phyloP scores from a whole-genome alignment of 495 filamentous ascomycete genomes.

The Lasiosphaeris hirsuta region DNA sequence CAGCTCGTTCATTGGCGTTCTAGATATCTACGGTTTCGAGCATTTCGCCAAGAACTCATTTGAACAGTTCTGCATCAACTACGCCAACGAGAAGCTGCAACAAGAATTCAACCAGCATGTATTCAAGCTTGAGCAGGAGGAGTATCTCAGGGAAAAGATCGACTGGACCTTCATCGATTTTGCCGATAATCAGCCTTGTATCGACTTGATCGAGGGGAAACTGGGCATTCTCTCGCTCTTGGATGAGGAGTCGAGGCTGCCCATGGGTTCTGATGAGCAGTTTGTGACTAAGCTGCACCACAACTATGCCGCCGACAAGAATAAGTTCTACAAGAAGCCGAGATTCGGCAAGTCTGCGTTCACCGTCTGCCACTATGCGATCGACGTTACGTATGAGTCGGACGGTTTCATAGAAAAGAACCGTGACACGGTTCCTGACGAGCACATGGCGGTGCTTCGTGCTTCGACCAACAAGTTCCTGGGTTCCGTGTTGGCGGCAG shows the following conservation, averaged over 20 bases:
- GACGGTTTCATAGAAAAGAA: slow-evolving; percentile 99
- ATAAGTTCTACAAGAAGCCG: slow-evolving; percentile 98
- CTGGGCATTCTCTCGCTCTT: slow-evolving; percentile 88
- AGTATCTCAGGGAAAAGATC: slow-evolving; percentile 94
- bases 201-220: slow-evolving; percentile 97
- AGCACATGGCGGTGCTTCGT: slow-evolving; percentile 90
- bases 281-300: slow-evolving; percentile 98
- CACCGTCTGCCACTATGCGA: slow-evolving; percentile 97
- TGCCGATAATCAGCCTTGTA: slow-evolving; percentile 99
- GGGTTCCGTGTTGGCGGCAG: slow-evolving; percentile 76
- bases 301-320: slow-evolving; percentile 86
- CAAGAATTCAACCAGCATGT: slow-evolving; percentile 99
- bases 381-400: slow-evolving; percentile 99
- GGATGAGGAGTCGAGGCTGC: slow-evolving; percentile 93
- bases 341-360: slow-evolving; percentile 96
- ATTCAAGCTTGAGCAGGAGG: slow-evolving; percentile 99
- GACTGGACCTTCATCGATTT: slow-evolving; percentile 99
- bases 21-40: slow-evolving; percentile 99
- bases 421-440: slow-evolving; percentile 95
- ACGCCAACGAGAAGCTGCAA: slow-evolving; percentile 98
- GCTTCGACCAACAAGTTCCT: slow-evolving; percentile 85
- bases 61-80: slow-evolving; percentile 99
- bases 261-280: slow-evolving; percentile 95
- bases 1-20: slow-evolving; percentile 93
- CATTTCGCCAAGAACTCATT: slow-evolving; percentile 99